These are phyloP conservation scores for Hippophae tibetana DNA, from an alignment of 306 rosid genomes.

Conservation along the genomic window DNA sequence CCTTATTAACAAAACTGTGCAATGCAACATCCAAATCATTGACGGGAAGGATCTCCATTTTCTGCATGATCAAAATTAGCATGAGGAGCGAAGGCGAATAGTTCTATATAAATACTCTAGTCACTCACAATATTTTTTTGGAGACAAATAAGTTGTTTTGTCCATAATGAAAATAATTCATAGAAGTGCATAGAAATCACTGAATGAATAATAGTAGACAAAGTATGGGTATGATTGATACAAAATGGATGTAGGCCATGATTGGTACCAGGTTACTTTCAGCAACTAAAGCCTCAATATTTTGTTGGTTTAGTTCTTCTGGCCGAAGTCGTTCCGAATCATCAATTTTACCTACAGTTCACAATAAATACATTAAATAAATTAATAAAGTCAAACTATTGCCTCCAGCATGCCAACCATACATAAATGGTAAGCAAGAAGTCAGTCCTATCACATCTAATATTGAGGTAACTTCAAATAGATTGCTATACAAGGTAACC, in stretches of 20 bases:
- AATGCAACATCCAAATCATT: conserved; percentile 89
- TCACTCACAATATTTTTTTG: background rate
- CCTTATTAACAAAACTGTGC: conserved; percentile 84
- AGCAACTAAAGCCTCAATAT: conserved; percentile 93
- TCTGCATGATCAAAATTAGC: conserved; percentile 42
- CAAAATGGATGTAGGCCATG: conserved; percentile 5
- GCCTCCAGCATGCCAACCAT: background rate
- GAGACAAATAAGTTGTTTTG: background rate
- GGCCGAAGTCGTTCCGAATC: conserved; percentile 89
- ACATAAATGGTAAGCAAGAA: conserved; percentile 1
- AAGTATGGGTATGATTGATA: background rate
- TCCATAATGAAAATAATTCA: background rate
- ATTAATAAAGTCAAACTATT: background rate
- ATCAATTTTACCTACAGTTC: conserved; percentile 53
- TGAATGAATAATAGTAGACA: background rate
- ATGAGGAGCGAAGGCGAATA: background rate
- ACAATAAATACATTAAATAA: background rate
- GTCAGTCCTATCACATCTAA: background rate
- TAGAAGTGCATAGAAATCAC: background rate
- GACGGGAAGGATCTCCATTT: conserved; percentile 98
- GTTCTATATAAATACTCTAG: background rate
- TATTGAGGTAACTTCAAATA: background rate
- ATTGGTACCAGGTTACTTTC: conserved; percentile 78
- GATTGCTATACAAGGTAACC: background rate
- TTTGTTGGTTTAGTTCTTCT: conserved; percentile 94